Evolutionary conservation across 2,329 filamentous ascomycete species (phyloP).

Genomic region (Epichloe scottii): DNA sequence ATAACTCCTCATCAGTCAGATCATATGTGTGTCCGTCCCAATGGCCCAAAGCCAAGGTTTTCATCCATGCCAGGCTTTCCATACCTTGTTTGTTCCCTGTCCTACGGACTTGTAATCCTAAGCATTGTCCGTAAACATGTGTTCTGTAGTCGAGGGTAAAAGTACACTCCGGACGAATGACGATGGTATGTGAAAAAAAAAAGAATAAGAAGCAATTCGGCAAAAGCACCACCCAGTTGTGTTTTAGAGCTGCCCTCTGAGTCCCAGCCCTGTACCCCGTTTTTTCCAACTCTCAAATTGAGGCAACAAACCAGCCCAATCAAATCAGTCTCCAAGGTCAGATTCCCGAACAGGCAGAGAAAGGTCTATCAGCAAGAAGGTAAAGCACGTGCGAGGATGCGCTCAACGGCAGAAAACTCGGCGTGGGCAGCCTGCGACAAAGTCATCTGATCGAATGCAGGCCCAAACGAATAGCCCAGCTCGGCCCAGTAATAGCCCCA

Average conservation of each 20-base stretch:
- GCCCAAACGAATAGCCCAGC: slow-evolving; percentile 27
- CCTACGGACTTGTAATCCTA: background rate
- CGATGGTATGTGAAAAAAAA: background rate
- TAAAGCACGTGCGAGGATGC: slow-evolving; percentile 32
- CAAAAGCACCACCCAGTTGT: background rate
- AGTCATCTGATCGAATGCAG: slow-evolving; percentile 33
- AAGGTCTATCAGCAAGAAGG: background rate
- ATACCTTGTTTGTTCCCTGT: background rate
- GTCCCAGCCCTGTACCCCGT: background rate
- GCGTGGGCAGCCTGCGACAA: slow-evolving; percentile 30
- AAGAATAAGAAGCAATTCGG: background rate
- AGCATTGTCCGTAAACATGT: background rate
- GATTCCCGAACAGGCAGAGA: background rate
- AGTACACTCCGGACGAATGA: background rate
- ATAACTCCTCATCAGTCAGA: background rate
- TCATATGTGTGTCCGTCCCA: background rate
- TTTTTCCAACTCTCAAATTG: background rate
- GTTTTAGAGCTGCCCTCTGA: background rate
- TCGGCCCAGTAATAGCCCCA: slow-evolving; percentile 43
- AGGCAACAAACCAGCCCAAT: background rate
- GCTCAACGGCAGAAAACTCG: slow-evolving; percentile 39
- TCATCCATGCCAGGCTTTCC: background rate
- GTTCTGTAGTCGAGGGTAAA: background rate
- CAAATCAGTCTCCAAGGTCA: background rate
- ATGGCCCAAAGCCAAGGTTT: background rate